Evolutionary conservation across 176 grass and related monocot species (phyloP).

Genomic region (Puya raimondii): DNA sequence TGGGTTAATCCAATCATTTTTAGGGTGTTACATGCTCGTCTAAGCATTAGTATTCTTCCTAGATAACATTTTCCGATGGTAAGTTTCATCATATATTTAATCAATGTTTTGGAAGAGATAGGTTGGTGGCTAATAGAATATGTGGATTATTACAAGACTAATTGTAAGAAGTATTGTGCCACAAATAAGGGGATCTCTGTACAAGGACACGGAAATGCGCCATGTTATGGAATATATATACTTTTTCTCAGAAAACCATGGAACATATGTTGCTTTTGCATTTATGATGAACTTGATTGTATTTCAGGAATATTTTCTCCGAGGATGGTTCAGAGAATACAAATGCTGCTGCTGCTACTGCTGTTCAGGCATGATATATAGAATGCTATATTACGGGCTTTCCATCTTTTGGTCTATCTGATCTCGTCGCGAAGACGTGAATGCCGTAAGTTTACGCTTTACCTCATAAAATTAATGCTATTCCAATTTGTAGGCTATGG

Average conservation of each 20-base stretch:
- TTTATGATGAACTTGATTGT: not conserved
- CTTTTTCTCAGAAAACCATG: not conserved
- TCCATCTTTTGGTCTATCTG: not conserved
- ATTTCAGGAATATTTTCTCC: slow-evolving; percentile 77
- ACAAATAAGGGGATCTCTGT: too few relatives aligned
- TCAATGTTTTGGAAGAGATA: too few relatives aligned
- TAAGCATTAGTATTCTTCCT: too few relatives aligned
- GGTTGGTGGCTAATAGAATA: too few relatives aligned
- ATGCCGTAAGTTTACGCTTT: not conserved
- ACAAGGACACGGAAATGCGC: too few relatives aligned
- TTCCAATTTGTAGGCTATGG: slow-evolving; percentile 60
- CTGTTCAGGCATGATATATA: slow-evolving; percentile 47
- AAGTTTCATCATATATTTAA: too few relatives aligned
- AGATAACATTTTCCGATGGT: too few relatives aligned
- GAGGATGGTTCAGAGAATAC: slow-evolving; percentile 65
- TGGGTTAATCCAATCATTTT: too few relatives aligned
- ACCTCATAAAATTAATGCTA: slow-evolving; percentile 13
- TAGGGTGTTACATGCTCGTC: too few relatives aligned
- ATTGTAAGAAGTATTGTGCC: too few relatives aligned
- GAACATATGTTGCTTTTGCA: slow-evolving; percentile 10
- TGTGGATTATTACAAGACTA: too few relatives aligned
- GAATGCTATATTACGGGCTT: not conserved
- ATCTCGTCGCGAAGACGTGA: not conserved
- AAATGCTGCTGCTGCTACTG: slow-evolving; percentile 46
- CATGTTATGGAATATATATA: not conserved